Percentiles rank a stretch among this genome's conserved stretches.
These are phyloP conservation scores for Dittrichia graveolens DNA, from an alignment of 129 eudicot genomes.

Conservation along the genomic window DNA sequence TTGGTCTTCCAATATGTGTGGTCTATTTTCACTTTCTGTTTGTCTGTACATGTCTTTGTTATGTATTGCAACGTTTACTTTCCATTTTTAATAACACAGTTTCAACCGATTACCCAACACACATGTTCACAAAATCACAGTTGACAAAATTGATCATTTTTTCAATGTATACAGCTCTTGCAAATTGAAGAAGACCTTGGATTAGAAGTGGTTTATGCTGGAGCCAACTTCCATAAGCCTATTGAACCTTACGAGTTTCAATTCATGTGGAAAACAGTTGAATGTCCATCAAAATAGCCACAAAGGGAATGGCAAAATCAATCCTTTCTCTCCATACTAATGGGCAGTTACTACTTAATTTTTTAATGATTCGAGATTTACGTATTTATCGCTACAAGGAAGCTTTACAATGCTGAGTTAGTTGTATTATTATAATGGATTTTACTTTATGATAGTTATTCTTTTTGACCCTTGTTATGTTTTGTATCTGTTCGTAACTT, in stretches of 20 bases:
- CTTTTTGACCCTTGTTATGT: not conserved
- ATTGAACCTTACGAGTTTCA: conserved; percentile 89
- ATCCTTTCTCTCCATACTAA: conserved; percentile 11
- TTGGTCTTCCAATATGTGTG: too few relatives aligned
- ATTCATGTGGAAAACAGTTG: not conserved
- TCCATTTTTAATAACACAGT: too few relatives aligned
- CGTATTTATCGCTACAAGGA: conserved; percentile 1
- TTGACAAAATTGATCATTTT: too few relatives aligned
- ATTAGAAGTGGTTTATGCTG: conserved; percentile 83
- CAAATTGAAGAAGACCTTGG: conserved; percentile 92
- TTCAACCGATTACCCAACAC: too few relatives aligned
- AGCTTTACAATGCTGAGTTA: conserved; percentile 4
- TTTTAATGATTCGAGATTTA: not conserved
- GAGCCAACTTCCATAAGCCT: conserved; percentile 81
- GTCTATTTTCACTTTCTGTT: too few relatives aligned
- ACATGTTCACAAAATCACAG: too few relatives aligned
- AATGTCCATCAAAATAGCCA: conserved; percentile 21
- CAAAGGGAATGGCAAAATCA: not conserved
- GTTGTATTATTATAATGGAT: not conserved
- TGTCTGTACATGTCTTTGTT: too few relatives aligned
- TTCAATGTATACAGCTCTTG: conserved; percentile 46
- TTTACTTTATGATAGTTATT: conserved; percentile 11
- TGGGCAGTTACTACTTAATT: not conserved
- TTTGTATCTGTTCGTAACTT: too few relatives aligned
- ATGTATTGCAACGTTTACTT: too few relatives aligned